Evolutionary conservation across 2,329 filamentous ascomycete species (phyloP).

Genomic region (Ascochyta viciae-villosae): DNA sequence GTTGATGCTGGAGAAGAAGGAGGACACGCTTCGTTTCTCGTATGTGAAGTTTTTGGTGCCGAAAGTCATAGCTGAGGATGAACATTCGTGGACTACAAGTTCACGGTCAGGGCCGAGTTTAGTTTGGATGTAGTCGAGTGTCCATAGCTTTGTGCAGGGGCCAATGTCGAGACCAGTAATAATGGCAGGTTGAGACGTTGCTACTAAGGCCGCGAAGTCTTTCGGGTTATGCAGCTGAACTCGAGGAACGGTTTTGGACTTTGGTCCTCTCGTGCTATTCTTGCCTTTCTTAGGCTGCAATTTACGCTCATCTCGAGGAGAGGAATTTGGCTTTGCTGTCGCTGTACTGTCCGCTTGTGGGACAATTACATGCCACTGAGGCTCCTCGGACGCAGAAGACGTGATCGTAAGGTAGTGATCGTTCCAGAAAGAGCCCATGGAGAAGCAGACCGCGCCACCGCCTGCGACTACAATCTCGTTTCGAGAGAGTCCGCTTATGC

Average conservation of each 20-base stretch:
- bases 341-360: slow-evolving; percentile 21
- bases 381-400: slow-evolving; percentile 19
- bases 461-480: slow-evolving; percentile 70
- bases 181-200: slow-evolving; percentile 66
- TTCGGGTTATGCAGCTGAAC: slow-evolving; percentile 59
- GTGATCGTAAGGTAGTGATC: slow-evolving; percentile 34
- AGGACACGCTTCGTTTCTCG: slow-evolving; percentile 69
- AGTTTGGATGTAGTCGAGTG: slow-evolving; percentile 68
- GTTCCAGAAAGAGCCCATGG: slow-evolving; percentile 88
- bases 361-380: slow-evolving; percentile 26
- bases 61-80: slow-evolving; percentile 76
- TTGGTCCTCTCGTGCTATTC: slow-evolving; percentile 15
- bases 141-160: slow-evolving; percentile 72
- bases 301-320: slow-evolving; percentile 16
- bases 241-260: slow-evolving; percentile 56
- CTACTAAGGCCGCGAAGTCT: slow-evolving; percentile 68
- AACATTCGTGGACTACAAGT: slow-evolving; percentile 77
- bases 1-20: slow-evolving; percentile 67
- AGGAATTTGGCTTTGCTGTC: slow-evolving; percentile 15
- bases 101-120: slow-evolving; percentile 52
- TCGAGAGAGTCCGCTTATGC: slow-evolving; percentile 57
- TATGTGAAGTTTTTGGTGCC: slow-evolving; percentile 84
- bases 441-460: slow-evolving; percentile 88
- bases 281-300: slow-evolving; percentile 19
- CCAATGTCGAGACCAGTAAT: slow-evolving; percentile 73